phyloP scores from a whole-genome alignment of 106 monocot genomes.

The Apostasia ramifera region DNA sequence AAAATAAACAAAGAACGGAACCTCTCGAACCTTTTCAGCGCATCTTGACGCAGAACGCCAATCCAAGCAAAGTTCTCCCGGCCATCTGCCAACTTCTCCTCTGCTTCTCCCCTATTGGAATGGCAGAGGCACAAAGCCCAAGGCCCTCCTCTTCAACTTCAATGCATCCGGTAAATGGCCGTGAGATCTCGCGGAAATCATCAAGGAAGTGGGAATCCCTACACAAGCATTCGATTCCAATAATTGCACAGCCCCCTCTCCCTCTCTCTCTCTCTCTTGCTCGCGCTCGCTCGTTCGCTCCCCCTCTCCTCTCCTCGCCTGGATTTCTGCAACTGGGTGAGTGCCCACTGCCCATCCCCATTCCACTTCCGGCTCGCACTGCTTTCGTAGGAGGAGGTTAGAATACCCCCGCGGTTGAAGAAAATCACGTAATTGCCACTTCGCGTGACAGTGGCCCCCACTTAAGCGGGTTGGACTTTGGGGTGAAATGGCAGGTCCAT shows the following conservation, averaged over 20 bases:
- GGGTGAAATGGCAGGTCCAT: no score
- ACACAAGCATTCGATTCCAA: conserved; percentile 9
- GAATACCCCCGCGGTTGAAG: not conserved
- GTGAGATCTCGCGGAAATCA: conserved; percentile 5
- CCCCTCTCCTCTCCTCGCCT: not conserved
- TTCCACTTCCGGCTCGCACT: not conserved
- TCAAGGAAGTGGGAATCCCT: conserved; percentile 1
- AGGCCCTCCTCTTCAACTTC: not conserved
- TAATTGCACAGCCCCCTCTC: not conserved
- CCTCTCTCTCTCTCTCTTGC: not conserved
- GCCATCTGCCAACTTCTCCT: not conserved
- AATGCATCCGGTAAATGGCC: not conserved
- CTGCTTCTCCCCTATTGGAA: not conserved
- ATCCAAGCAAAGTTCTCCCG: not conserved
- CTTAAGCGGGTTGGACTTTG: no score
- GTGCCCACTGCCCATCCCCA: not conserved
- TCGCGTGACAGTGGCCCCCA: no score
- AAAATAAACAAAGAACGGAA: not conserved
- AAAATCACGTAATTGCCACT: not conserved
- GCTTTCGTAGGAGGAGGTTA: not conserved
- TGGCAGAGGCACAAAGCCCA: not conserved
- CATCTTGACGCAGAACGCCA: not conserved
- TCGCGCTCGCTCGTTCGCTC: not conserved
- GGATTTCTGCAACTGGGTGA: conserved; percentile 4
- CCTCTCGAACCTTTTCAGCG: not conserved